These are phyloP conservation scores for Colletotrichum godetiae DNA, from an alignment of 2,329 filamentous ascomycete species.

Conservation along the genomic window DNA sequence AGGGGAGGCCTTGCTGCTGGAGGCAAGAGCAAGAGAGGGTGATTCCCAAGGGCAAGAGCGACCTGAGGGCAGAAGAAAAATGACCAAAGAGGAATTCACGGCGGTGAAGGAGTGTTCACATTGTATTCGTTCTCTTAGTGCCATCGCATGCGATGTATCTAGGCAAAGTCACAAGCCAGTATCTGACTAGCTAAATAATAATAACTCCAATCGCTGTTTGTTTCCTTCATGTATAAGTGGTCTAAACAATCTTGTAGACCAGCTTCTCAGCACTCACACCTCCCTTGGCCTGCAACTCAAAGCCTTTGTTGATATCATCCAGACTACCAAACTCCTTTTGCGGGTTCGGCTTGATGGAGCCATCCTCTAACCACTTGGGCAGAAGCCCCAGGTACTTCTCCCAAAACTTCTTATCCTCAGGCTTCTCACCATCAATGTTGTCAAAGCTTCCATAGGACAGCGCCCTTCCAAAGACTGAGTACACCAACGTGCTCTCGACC, in stretches of 20 bases:
- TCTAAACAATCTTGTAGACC: conserved; percentile 18
- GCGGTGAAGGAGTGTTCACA: neutral
- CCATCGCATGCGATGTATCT: neutral
- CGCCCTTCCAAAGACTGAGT: conserved; percentile 23
- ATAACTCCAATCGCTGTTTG: no score
- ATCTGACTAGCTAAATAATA: no score
- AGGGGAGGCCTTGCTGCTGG: neutral
- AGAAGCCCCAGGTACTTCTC: conserved; percentile 22
- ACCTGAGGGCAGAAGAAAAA: neutral
- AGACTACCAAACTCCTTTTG: conserved; percentile 24
- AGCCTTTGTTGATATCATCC: conserved; percentile 28
- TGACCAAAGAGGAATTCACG: neutral
- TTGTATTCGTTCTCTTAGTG: neutral
- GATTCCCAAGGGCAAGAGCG: neutral
- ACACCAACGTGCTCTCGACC: conserved; percentile 31
- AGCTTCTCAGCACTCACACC: conserved; percentile 29
- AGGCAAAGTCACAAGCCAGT: neutral
- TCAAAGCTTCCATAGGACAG: conserved; percentile 15
- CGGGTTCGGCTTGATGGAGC: conserved; percentile 25
- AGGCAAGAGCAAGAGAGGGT: neutral
- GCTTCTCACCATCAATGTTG: conserved; percentile 16
- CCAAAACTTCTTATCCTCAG: conserved; percentile 30
- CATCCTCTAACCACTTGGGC: conserved; percentile 24
- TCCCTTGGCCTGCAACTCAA: conserved; percentile 24
- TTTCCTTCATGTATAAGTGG: no score